Percentiles rank a stretch among this genome's conserved stretches.
These are phyloP conservation scores for Oryza punctata DNA, from an alignment of 176 grass and related monocot genomes.

Conservation along the genomic window DNA sequence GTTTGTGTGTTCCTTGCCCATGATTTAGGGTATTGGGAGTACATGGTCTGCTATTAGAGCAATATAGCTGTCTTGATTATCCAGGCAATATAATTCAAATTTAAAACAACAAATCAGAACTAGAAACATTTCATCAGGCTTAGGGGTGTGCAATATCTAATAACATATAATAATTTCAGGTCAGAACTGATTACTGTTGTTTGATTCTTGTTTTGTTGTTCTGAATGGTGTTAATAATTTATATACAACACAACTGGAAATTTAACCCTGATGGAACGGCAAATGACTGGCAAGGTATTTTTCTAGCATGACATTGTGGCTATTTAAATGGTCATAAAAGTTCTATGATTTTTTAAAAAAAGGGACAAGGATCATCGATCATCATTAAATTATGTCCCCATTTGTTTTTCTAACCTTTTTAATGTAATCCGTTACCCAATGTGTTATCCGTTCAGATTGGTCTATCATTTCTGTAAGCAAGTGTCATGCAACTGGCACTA, in stretches of 20 bases:
- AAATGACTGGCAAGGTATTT: background rate
- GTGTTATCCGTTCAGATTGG: background rate
- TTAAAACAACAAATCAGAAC: background rate
- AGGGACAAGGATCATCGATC: background rate
- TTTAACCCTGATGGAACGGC: background rate
- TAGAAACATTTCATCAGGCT: background rate
- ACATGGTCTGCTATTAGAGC: background rate
- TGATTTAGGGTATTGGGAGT: background rate
- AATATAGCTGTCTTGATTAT: background rate
- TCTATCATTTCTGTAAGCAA: background rate
- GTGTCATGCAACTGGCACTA: background rate
- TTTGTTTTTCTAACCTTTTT: background rate
- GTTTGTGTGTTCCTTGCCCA: background rate
- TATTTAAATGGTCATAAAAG: background rate
- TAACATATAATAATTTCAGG: background rate
- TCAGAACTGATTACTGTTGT: background rate
- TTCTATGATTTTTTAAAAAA: background rate
- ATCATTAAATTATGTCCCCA: background rate
- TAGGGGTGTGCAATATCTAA: background rate
- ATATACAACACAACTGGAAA: background rate
- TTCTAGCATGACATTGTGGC: background rate
- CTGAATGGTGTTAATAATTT: background rate
- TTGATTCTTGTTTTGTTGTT: background rate
- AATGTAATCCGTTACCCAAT: background rate
- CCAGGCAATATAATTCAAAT: background rate